Conservation (phyloP, 2,329 filamentous ascomycete species). For the Capronia americana region DNA sequence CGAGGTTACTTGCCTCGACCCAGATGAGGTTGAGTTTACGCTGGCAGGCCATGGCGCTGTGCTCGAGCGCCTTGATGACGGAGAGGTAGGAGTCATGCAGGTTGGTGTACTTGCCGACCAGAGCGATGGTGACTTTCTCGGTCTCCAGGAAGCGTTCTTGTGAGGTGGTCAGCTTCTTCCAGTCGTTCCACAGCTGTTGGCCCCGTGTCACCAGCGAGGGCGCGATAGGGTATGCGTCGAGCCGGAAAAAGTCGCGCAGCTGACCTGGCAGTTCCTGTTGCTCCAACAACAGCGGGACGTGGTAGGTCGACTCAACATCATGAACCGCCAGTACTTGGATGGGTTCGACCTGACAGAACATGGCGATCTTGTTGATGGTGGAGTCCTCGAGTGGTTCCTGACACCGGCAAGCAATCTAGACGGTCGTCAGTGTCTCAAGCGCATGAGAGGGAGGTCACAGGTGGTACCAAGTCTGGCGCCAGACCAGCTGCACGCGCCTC, state of each 20-base stretch:
- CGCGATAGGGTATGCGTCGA: conserved; percentile 64
- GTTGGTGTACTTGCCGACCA: conserved; percentile 91
- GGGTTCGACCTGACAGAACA: conserved; percentile 83
- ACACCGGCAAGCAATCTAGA: conserved; percentile 88
- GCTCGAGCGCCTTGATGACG: conserved; percentile 85
- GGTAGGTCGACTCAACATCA: conserved; percentile 89
- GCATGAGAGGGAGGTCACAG: conserved; percentile 30
- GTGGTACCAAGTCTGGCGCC: conserved; percentile 70
- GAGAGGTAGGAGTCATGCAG: conserved; percentile 86
- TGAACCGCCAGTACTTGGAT: conserved; percentile 86
- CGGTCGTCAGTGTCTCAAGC: conserved; percentile 25
- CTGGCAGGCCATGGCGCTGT: conserved; percentile 84
- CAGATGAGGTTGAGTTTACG: conserved; percentile 80
- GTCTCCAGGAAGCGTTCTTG: conserved; percentile 69
- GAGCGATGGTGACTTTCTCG: conserved; percentile 72
- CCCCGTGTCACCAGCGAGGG: conserved; percentile 67
- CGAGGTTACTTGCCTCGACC: conserved; percentile 85
- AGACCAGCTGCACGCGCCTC: conserved; percentile 81
- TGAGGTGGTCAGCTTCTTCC: conserved; percentile 73
- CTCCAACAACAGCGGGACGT: conserved; percentile 89
- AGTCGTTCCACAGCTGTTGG: conserved; percentile 74
- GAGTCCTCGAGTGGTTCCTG: conserved; percentile 73
- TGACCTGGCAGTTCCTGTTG: conserved; percentile 75
- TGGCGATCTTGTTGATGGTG: conserved; percentile 86
- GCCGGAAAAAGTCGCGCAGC: conserved; percentile 69